Base-by-base conservation (phyloP, 768 basidiomycete species). In the Hortiboletus campestris region DNA sequence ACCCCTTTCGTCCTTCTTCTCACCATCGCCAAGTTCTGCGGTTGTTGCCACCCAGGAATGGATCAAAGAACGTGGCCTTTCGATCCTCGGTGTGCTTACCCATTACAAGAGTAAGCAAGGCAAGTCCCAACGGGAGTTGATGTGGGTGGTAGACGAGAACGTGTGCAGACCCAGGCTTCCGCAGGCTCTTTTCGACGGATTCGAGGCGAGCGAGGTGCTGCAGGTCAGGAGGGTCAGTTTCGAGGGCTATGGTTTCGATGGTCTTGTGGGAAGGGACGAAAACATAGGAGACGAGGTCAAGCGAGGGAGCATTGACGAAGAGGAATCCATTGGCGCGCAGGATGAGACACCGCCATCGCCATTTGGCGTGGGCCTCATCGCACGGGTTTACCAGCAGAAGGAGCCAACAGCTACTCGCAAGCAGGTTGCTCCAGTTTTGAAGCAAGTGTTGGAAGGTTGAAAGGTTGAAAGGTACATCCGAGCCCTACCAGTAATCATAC, bases 61-160 rank as follows among this genome's bases (percentile, higher is more conserved):
- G 84, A 86, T 92, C 81, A 69, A 72, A 10, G 82, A 88, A 56
- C 80, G 84, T 13, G 74, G 74, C 0, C 72, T 98, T 6, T 77
- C 81, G 9, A 74, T 91, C 22, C 82, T 91, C 1, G 95, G 94
- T 2, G 80, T 95, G 34, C 78, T 98, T 41, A 95, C 93, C 6
- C 81, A 84, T 1, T 96, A 84, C 75, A 75, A 74, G 19, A 67
- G 62, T 29, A 73, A 72, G 46, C 76, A 76, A 39, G 77, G 78
- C 40, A 88, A 89, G 61, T 80, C 84, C 53, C 79, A 76, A 57
- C 75, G 91, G 42, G 86, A 92, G 74, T 74, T 84, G 71, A 70
- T 86, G 52, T 83, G 88, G 80, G 72, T 91, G 35, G 74, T 90
- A 3, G 76, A 82, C 6, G 71, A 75, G 19, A 77, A 68, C 12